Evolutionary conservation across 352 stramenopile genomes (phyloP).

Genomic region (Phytophthora pisi): DNA sequence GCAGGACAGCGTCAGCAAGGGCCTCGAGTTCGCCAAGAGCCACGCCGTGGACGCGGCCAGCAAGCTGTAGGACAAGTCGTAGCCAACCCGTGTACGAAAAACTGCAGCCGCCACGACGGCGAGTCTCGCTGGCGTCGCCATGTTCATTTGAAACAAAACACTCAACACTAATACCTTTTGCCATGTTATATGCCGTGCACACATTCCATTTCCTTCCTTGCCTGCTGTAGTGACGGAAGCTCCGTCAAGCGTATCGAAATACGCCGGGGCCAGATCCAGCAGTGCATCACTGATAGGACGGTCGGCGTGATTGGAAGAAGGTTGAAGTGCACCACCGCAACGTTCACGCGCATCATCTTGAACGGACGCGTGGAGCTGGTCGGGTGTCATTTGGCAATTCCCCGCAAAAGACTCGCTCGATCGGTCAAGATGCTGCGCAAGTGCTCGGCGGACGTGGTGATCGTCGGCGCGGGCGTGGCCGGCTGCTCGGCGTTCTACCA

Average conservation of each 20-base stretch:
- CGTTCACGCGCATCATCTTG: constrained; percentile 21
- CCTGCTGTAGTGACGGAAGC: constrained; percentile 14
- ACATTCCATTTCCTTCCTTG: neutral
- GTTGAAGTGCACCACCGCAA: constrained; percentile 30
- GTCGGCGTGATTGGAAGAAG: constrained; percentile 21
- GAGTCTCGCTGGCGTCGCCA: constrained; percentile 3
- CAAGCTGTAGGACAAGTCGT: constrained; percentile 37
- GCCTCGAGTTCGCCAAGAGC: constrained; percentile 66
- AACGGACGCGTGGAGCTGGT: neutral
- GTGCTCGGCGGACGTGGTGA: constrained; percentile 63
- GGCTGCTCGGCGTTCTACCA: constrained; percentile 84
- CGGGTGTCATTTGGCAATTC: constrained; percentile 27
- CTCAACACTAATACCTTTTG: constrained; percentile 27
- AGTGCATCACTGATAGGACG: constrained; percentile 15
- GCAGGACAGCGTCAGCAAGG: constrained; percentile 83
- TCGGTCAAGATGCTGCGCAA: constrained; percentile 46
- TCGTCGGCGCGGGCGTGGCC: constrained; percentile 74
- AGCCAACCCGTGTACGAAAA: constrained; percentile 20
- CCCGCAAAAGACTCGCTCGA: neutral
- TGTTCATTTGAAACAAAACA: constrained; percentile 28
- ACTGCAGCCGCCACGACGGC: constrained; percentile 8
- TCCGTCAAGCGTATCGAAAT: constrained; percentile 10
- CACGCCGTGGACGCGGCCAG: constrained; percentile 31
- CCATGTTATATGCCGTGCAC: constrained; percentile 11
- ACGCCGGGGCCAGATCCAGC: neutral